phyloP scores from a whole-genome alignment of 345 rosid genomes.

The Corymbia maculata region DNA sequence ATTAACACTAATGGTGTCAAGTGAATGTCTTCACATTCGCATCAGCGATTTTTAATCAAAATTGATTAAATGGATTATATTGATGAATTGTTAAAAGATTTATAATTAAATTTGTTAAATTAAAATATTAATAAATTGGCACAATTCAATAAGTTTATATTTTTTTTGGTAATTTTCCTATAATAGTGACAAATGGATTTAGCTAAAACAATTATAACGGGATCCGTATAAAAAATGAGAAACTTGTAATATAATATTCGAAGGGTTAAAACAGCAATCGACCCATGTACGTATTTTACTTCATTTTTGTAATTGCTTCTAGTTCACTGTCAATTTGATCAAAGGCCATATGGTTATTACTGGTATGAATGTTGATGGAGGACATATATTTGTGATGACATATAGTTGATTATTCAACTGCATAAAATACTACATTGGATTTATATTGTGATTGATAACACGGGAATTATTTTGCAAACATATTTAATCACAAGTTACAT shows the following conservation, averaged over 20 bases:
- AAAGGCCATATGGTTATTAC: neutral
- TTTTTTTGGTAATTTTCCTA: too few relatives aligned
- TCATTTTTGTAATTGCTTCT: neutral
- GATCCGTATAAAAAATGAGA: neutral
- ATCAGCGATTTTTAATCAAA: rapidly evolving
- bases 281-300: neutral
- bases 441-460: neutral
- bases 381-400: neutral
- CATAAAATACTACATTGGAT: neutral
- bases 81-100: rapidly evolving
- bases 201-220: neutral
- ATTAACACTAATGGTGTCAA: rapidly evolving
- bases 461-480: rapidly evolving
- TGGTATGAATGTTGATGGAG: neutral
- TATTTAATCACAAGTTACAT: neutral
- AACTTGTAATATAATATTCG: neutral
- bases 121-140: too few relatives aligned
- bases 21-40: rapidly evolving
- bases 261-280: neutral
- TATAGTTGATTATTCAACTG: neutral
- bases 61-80: rapidly evolving
- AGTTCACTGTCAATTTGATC: neutral
- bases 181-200: neutral
- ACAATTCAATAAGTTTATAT: rapidly evolving
- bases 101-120: rapidly evolving